Evolutionary conservation across 495 filamentous ascomycete genomes (phyloP), one percentile per base, ranked within the genome.

Genomic region (Extremus antarcticus): DNA sequence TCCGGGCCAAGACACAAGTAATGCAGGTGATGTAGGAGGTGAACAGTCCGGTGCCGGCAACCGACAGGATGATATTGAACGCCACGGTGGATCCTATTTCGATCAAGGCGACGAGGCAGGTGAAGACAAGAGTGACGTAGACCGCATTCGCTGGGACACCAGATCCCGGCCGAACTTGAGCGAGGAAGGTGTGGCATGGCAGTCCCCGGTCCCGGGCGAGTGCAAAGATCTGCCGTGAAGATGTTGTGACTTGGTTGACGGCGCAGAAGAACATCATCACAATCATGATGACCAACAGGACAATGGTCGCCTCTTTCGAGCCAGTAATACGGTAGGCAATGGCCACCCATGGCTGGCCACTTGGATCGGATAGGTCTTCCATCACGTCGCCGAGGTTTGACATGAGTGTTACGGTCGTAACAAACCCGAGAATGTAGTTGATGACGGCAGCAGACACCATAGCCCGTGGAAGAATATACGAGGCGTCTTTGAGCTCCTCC

Each of bases 211-310:
- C 78, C 1, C 41, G 41, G 17, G 41, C 41, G 8, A 83, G 81
- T 15, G 77, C 77, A 65, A 79, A 83, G 0, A 81, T 68, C 64
- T 82, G 79, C 0, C 79, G 73, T 10, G 78, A 80, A 15, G 54
- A 50, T 16, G 54, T 57, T 17, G 47, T 51, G 25, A 51, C 32
- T 19, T 51, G 25, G 47, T 51, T 57, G 25, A 57, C 24, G 9
- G 45, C 52, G 23, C 21, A 55, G 24, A 56, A 56, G 10, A 47
- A 54, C 41, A 45, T 21, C 41, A 45, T 45, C 8, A 45, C 17
- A 21, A 45, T 45, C 41, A 45, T 45, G 16, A 45, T 21, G 19
- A 45, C 16, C 7, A 45, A n/a, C 41, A 45, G 41, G 4, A 45
- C 41, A 45, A 45, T 21, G 7, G 41, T 45, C 41, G 41, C 41